Evolutionary conservation across 2,329 filamentous ascomycete genomes (phyloP).

Genomic region (Talaromyces sp.): DNA sequence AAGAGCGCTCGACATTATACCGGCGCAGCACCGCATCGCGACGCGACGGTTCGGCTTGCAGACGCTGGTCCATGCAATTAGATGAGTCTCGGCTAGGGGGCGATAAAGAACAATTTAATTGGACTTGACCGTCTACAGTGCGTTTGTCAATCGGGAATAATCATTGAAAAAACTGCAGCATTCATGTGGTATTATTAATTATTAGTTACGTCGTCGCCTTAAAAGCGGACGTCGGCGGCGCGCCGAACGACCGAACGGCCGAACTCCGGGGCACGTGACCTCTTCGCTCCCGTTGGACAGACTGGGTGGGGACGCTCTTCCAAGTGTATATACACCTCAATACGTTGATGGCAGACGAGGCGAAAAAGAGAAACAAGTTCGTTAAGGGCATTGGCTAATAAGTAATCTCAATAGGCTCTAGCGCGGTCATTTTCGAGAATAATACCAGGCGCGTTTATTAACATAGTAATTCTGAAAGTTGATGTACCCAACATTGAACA

Average conservation of each 20-base stretch:
- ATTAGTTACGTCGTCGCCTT: too few species aligned
- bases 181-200: too few species aligned
- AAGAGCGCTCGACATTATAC: slow-evolving; percentile 15
- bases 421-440: too few species aligned
- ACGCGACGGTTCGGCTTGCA: neutral
- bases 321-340: neutral
- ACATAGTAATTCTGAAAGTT: too few species aligned
- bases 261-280: neutral
- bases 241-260: neutral
- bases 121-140: neutral
- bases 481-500: too few species aligned
- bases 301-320: neutral
- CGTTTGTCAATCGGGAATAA: neutral
- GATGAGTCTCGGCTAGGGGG: neutral
- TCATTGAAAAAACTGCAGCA: neutral
- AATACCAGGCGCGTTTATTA: too few species aligned
- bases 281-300: too few species aligned
- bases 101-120: neutral
- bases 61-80: neutral
- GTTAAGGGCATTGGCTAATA: too few species aligned
- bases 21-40: neutral
- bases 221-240: neutral
- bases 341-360: too few species aligned
- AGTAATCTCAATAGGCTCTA: too few species aligned
- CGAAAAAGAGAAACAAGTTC: too few species aligned